phyloP scores from a whole-genome alignment of 2,329 filamentous ascomycete species.

The Pseudocercospora eumusae region DNA sequence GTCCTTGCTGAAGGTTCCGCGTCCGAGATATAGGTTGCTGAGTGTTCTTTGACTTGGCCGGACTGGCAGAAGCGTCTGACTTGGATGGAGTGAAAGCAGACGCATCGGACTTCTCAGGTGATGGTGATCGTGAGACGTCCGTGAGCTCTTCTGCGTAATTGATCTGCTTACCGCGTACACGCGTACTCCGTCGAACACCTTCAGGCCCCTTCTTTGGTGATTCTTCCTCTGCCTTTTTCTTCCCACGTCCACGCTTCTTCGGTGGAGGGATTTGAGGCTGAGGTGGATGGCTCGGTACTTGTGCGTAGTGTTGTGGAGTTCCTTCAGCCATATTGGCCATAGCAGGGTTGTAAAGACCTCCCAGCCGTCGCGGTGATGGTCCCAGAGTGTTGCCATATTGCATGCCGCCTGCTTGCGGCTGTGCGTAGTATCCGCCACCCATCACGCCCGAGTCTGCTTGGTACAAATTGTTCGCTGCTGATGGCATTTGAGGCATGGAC shows the following conservation, averaged over 20 bases:
- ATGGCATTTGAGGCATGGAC: background rate
- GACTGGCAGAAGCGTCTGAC: conserved; percentile 13
- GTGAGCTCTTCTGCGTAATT: conserved; percentile 25
- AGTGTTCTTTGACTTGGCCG: conserved; percentile 6
- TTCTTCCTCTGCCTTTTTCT: conserved; percentile 11
- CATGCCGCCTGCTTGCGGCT: background rate
- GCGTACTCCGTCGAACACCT: conserved; percentile 24
- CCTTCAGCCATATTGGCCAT: background rate
- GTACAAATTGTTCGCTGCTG: background rate
- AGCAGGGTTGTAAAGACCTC: background rate
- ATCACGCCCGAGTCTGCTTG: background rate
- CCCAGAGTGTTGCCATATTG: background rate
- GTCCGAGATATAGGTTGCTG: background rate
- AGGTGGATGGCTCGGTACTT: background rate
- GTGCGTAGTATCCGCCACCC: background rate
- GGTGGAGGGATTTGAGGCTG: background rate
- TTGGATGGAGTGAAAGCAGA: conserved; percentile 22
- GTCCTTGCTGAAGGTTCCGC: background rate
- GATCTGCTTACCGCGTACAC: conserved; percentile 23
- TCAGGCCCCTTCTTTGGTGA: conserved; percentile 11
- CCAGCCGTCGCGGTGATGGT: background rate
- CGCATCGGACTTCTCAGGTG: conserved; percentile 24
- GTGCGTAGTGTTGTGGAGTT: background rate
- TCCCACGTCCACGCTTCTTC: conserved; percentile 14
- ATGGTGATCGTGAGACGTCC: conserved; percentile 16